These are phyloP conservation scores for Turnera subulata DNA, from an alignment of 345 rosid species.

Conservation along the genomic window DNA sequence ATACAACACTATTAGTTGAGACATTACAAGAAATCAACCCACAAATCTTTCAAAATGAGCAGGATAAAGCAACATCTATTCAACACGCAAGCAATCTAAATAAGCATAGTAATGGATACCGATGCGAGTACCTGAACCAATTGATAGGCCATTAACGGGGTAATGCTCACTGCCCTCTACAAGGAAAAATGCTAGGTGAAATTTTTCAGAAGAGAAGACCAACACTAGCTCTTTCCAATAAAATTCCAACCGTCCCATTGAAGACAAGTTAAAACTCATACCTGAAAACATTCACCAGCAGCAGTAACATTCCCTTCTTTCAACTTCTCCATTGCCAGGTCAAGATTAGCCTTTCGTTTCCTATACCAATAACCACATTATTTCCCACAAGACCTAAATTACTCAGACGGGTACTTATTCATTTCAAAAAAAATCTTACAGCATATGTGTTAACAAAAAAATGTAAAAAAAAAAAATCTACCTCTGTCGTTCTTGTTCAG, in stretches of 20 bases:
- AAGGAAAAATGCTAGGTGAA: neutral
- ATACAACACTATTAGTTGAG: too few species aligned
- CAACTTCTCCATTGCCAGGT: constrained; percentile 65
- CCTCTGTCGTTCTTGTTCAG: constrained; percentile 69
- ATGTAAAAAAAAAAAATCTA: constrained; percentile 8
- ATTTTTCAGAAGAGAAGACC: neutral
- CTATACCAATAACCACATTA: constrained; percentile 19
- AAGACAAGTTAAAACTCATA: constrained; percentile 9
- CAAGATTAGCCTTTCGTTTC: constrained; percentile 56
- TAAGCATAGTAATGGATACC: too few species aligned
- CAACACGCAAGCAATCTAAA: too few species aligned
- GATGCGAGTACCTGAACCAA: constrained; percentile 56
- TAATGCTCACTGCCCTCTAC: constrained; percentile 77
- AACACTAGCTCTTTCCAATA: neutral
- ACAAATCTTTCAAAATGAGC: too few species aligned
- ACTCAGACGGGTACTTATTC: neutral
- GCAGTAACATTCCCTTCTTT: constrained; percentile 65
- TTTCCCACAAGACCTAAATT: neutral
- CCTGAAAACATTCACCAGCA: constrained; percentile 83
- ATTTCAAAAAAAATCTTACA: neutral
- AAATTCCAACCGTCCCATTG: neutral
- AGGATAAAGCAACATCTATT: too few species aligned
- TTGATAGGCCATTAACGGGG: constrained; percentile 76
- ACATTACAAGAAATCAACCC: too few species aligned
- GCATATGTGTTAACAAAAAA: neutral